Evolutionary conservation across 2,329 filamentous ascomycete genomes (phyloP).

Genomic region (Penicillium sp.): DNA sequence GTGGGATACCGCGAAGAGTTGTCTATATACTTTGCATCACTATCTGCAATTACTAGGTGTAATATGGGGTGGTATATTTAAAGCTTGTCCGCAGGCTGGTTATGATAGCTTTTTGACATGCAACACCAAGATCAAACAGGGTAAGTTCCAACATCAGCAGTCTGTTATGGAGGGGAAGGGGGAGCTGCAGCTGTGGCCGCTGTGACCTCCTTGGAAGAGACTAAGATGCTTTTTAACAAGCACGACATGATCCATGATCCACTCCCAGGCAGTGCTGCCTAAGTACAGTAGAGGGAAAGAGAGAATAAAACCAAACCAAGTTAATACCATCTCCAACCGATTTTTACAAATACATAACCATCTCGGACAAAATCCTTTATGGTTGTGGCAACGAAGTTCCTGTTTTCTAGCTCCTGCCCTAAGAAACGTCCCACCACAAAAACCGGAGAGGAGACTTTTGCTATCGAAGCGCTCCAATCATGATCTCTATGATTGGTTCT

Average conservation of each 20-base stretch:
- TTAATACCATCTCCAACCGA: not conserved
- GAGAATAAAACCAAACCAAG: not conserved
- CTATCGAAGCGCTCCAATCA: conserved; percentile 1
- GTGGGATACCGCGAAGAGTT: too few relatives aligned
- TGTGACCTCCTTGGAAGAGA: not conserved
- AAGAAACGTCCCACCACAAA: not conserved
- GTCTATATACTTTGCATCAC: too few relatives aligned
- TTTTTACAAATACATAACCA: not conserved
- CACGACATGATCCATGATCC: conserved; percentile 6
- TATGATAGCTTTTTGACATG: too few relatives aligned
- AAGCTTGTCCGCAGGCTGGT: too few relatives aligned
- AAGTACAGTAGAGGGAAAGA: not conserved
- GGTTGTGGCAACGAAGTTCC: not conserved
- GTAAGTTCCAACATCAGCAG: not conserved
- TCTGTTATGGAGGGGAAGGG: not conserved
- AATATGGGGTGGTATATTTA: too few relatives aligned
- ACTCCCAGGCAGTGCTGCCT: not conserved
- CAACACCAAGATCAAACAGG: not conserved
- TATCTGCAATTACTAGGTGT: too few relatives aligned
- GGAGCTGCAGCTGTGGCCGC: conserved; percentile 1
- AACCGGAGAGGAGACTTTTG: not conserved
- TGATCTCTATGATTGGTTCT: conserved; percentile 8
- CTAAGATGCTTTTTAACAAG: conserved; percentile 2
- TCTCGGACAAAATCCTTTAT: not conserved
- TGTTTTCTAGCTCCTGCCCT: not conserved